A percentile compares a stretch with the other conserved stretches of the same genome.
These are phyloP conservation scores for Psidium guajava DNA, from an alignment of 345 rosid species.

Conservation along the genomic window DNA sequence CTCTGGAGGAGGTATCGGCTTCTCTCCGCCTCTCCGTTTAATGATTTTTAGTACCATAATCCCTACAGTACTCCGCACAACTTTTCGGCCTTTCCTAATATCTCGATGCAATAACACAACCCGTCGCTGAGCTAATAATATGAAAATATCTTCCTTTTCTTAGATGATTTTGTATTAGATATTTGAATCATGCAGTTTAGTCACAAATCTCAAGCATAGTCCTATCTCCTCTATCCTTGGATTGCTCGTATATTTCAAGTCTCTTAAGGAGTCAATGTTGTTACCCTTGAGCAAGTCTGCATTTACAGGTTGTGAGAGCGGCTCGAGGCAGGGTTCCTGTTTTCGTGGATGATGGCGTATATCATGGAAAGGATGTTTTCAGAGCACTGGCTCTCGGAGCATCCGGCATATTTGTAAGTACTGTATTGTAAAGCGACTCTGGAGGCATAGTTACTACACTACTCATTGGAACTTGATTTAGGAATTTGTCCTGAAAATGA, in stretches of 20 bases:
- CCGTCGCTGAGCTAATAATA: background rate
- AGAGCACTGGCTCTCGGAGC: conserved; percentile 96
- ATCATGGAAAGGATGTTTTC: conserved; percentile 95
- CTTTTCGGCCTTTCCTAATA: background rate
- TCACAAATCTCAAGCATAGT: background rate
- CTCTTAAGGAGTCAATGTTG: background rate
- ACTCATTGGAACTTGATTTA: background rate
- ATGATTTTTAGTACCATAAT: background rate
- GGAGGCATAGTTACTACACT: background rate
- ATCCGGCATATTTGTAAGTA: conserved; percentile 84
- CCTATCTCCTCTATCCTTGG: background rate
- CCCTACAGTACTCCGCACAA: background rate
- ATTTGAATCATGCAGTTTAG: background rate
- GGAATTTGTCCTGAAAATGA: background rate
- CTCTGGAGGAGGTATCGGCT: conserved; percentile 61
- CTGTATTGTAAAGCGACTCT: conserved; percentile 20
- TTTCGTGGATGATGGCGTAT: conserved; percentile 90
- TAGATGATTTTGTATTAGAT: background rate
- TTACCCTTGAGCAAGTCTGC: background rate
- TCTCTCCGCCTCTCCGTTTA: background rate
- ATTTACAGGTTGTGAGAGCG: conserved; percentile 88
- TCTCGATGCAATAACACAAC: background rate
- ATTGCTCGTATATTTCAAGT: background rate
- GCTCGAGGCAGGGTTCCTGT: conserved; percentile 74
- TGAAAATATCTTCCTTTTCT: background rate